Evolutionary conservation across 2,329 filamentous ascomycete species (phyloP).

Genomic region (Fusarium illudens): DNA sequence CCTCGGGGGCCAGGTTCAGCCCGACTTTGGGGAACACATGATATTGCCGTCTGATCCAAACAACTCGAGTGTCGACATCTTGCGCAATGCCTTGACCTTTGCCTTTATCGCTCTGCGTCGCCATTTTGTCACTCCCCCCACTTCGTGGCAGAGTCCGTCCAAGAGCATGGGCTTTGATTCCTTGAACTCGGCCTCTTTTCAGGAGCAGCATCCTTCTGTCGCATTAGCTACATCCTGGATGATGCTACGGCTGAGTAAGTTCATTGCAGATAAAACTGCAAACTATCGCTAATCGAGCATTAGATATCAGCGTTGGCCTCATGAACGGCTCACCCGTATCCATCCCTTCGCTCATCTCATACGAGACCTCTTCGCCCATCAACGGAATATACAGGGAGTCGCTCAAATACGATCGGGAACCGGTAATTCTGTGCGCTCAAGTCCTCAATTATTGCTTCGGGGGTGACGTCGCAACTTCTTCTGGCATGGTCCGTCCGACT

Average conservation of each 20-base stretch:
- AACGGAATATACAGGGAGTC: conserved; percentile 26
- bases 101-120: conserved; percentile 22
- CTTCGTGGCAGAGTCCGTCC: conserved; percentile 34
- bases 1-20: conserved; percentile 19
- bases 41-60: conserved; percentile 12
- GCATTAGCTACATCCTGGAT: conserved; percentile 37
- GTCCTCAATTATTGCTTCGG: conserved; percentile 47
- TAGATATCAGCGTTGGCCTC: conserved; percentile 44
- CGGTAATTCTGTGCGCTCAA: conserved; percentile 46
- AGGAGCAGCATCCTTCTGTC: conserved; percentile 22
- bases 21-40: conserved; percentile 6
- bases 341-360: conserved; percentile 38
- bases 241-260: conserved; percentile 42
- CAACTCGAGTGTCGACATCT: conserved; percentile 4
- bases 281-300: background rate
- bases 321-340: conserved; percentile 39
- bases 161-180: conserved; percentile 20
- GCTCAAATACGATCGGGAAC: conserved; percentile 38
- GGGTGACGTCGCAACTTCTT: conserved; percentile 14
- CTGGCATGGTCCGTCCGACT: conserved; percentile 20
- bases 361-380: conserved; percentile 28
- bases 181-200: conserved; percentile 23
- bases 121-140: conserved; percentile 27
- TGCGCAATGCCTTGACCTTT: conserved; percentile 20
- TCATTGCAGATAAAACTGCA: background rate